phyloP scores from a whole-genome alignment of 2,329 filamentous ascomycete genomes.

The Alternaria metachromatica region DNA sequence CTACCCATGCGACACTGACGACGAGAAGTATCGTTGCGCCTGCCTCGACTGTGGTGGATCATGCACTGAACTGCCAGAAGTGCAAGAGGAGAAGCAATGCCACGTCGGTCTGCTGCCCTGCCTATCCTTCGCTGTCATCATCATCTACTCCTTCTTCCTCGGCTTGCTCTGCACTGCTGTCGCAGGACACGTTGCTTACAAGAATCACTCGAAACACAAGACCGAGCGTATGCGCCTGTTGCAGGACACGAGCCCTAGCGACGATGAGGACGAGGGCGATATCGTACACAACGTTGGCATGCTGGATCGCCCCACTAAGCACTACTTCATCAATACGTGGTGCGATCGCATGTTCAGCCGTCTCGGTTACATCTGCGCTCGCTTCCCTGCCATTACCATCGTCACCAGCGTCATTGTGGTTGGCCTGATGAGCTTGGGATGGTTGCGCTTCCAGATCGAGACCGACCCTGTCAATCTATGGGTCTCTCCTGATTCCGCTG shows the following conservation, averaged over 20 bases:
- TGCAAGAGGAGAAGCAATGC: constrained; percentile 75
- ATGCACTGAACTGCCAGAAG: constrained; percentile 80
- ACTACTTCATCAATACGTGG: constrained; percentile 83
- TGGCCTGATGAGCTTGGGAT: constrained; percentile 80
- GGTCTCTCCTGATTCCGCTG: constrained; percentile 93
- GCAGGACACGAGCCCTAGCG: constrained; percentile 81
- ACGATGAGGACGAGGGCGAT: constrained; percentile 93
- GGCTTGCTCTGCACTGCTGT: constrained; percentile 70
- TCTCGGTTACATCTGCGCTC: constrained; percentile 80
- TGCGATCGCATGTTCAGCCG: constrained; percentile 81
- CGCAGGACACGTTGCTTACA: constrained; percentile 77
- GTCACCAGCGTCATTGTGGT: constrained; percentile 76
- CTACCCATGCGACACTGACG: constrained; percentile 88
- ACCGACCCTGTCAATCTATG: constrained; percentile 88
- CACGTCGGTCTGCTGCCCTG: constrained; percentile 89
- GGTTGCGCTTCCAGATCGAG: constrained; percentile 88
- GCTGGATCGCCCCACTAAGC: constrained; percentile 77
- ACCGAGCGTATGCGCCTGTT: constrained; percentile 85
- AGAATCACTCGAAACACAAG: constrained; percentile 73
- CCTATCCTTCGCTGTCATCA: constrained; percentile 88
- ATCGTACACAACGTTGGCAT: constrained; percentile 77
- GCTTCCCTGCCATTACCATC: constrained; percentile 86
- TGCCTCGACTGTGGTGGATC: constrained; percentile 91
- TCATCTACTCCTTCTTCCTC: constrained; percentile 81
- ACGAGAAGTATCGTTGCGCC: constrained; percentile 85